These are phyloP conservation scores for Ganoderma boninense DNA, from an alignment of 1,284 basidiomycete species.

Conservation along the genomic window DNA sequence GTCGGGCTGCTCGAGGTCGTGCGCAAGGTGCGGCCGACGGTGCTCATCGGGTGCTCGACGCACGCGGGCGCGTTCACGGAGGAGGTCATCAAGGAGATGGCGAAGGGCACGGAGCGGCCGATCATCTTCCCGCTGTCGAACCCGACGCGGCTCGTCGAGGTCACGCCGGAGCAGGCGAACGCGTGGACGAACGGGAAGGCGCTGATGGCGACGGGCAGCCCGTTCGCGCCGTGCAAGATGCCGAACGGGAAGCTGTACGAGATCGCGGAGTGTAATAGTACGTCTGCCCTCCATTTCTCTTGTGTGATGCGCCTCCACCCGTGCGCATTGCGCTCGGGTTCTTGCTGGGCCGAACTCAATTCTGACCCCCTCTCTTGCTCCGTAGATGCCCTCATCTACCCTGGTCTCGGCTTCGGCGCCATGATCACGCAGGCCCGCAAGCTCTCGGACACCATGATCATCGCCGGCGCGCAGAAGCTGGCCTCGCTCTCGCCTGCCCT, in stretches of 20 bases:
- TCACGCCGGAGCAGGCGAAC: conserved; percentile 75
- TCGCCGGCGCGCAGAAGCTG: conserved; percentile 75
- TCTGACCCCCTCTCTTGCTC: not conserved
- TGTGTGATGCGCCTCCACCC: too few relatives aligned
- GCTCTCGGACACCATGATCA: conserved; percentile 80
- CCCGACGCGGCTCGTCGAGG: conserved; percentile 80
- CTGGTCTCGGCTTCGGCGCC: conserved; percentile 79
- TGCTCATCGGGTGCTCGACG: conserved; percentile 86
- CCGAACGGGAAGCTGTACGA: conserved; percentile 70
- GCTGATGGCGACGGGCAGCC: conserved; percentile 84
- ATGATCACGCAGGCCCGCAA: conserved; percentile 69
- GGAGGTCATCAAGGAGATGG: conserved; percentile 77
- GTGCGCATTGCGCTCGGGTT: not conserved
- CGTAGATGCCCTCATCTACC: conserved; percentile 79
- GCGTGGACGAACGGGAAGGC: conserved; percentile 82
- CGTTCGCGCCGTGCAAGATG: conserved; percentile 77
- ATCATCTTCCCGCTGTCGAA: conserved; percentile 87
- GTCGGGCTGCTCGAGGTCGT: conserved; percentile 73
- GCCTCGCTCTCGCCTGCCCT: conserved; percentile 80
- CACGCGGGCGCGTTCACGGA: conserved; percentile 85
- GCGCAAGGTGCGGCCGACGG: conserved; percentile 71
- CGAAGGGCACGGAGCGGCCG: conserved; percentile 69
- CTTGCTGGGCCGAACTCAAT: too few relatives aligned
- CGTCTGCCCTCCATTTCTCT: conserved; percentile 26
- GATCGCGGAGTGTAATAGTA: conserved; percentile 76